Base-by-base conservation (phyloP, 257 asterid species). In the Linaria vulgaris region DNA sequence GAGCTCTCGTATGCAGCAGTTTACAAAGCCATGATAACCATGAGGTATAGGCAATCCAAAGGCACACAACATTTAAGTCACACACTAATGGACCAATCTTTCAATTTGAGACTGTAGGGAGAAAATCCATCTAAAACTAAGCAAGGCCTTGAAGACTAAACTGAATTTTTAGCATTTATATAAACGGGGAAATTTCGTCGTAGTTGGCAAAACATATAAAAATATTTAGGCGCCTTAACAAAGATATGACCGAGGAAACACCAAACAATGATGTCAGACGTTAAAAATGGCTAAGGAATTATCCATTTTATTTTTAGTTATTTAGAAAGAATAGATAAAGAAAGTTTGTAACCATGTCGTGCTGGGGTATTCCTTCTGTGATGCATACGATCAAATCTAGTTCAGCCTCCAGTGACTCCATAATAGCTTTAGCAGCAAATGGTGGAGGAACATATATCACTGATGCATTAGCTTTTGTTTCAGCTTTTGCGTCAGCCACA, bases 391-490 rank as follows among this genome's bases (percentile, higher is more conserved):
- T 70, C 78, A 92, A 78, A 75, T 89, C 99, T 16, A 92, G 79
- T 73, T 92, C 99, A 55, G 96, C 94, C 59, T 89, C 96, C 83
- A 92, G 11, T 30, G 91, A 79, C 80, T 92, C 97, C 95, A 89
- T 37, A 63, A 92, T 87, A 48, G 99, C 97, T 70, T 81, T 84
- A 17, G 91, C 91, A 9, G 99, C 97, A 72, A 89, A 92, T 52
- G 97, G 96, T 6, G 96, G 99, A 56, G 99, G 99, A 51, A 92
- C 97, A 59, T 92, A 92, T 64, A 87, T 79, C 61, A 85, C 99
- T 41, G 99, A 79, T 53, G 96, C 99, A 80, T 85, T 85, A 68
- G 97, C 94, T 80, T 78, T 87, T 20, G 96, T 79, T 76, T 92
- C 99, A 71, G 90, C 85, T 76, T 92, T 92, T 31, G 97, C 99